Conservation (phyloP, 306 rosid species). For the Inga oerstediana region DNA sequence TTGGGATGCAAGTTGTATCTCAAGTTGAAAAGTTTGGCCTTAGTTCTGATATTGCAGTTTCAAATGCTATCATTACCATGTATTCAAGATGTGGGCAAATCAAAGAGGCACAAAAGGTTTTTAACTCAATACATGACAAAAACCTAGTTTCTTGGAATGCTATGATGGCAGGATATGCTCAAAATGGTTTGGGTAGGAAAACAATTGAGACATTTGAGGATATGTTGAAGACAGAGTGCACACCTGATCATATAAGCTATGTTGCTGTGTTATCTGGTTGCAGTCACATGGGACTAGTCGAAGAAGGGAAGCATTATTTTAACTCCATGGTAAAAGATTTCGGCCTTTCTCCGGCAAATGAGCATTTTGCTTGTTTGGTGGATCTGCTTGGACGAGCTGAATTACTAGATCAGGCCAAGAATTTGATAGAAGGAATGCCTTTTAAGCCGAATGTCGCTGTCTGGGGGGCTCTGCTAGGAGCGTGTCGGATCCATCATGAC, state of each 20-base stretch:
- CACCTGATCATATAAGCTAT: slow-evolving; percentile 52
- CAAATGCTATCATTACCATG: slow-evolving; percentile 47
- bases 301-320: slow-evolving; percentile 42
- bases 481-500: slow-evolving; percentile 41
- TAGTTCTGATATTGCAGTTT: slow-evolving; percentile 44
- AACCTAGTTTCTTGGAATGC: slow-evolving; percentile 20
- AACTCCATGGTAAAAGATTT: slow-evolving; percentile 46
- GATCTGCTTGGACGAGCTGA: slow-evolving; percentile 60
- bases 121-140: slow-evolving; percentile 38
- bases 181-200: slow-evolving; percentile 51
- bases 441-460: slow-evolving; percentile 47
- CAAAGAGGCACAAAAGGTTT: slow-evolving; percentile 43
- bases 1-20: slow-evolving; percentile 47
- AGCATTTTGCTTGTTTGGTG: slow-evolving; percentile 55
- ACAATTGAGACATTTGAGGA: slow-evolving; percentile 41
- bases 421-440: slow-evolving; percentile 45
- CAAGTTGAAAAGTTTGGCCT: slow-evolving; percentile 49
- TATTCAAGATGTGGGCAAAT: slow-evolving; percentile 51
- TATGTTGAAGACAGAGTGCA: slow-evolving; percentile 39
- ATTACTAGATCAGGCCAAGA: slow-evolving; percentile 46
- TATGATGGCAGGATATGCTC: slow-evolving; percentile 38
- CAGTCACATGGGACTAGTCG: slow-evolving; percentile 48
- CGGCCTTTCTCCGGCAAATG: slow-evolving; percentile 43
- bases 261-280: slow-evolving; percentile 54
- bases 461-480: slow-evolving; percentile 48